Evolutionary conservation across 2,329 filamentous ascomycete species (phyloP), one percentile per base, ranked within the genome.

Genomic region (Pseudocercospora cruenta): DNA sequence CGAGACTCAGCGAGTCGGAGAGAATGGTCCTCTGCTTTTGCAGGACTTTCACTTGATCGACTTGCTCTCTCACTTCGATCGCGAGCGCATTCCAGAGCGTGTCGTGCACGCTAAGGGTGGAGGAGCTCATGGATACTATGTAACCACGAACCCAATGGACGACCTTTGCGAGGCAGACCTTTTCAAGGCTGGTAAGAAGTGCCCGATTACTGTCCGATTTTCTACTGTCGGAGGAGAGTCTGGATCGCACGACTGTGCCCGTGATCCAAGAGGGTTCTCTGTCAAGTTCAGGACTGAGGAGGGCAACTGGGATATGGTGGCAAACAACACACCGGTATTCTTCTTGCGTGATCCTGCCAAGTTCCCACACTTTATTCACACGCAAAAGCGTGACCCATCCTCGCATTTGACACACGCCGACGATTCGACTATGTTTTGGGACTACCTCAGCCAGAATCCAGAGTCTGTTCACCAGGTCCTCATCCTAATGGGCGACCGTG

Each of bases 191-290:
- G 91, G 90, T 71, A 92, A 92, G 81, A 87, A 87, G 77, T 91
- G 89, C 57, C 87, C 89, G 16, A 78, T 89, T 68, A 84, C 89
- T 1, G 84, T 86, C 51, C 87, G 91, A 3, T 92, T 93, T 79
- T 92, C 90, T 0, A 93, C 91, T 1, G 90, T 93, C 4, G 90
- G 90, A 75, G 90, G 90, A 66, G 90, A 92, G 78, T 87, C 87
- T 65, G 90, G 90, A 6, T 91, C 88, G 3, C 84, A 90, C 64
- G 90, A 93, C 73, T 88, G 86, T 69, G 90, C 89, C 33, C 87
- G 91, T 66, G 90, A 93, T 70, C 90, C 90, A 9, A 83, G 90
- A 73, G 91, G 91, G 0, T 92, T 93, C 73, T 85, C 89, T 1
- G 82, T 91, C 69, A 93, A 92, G 79, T 90, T 93, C 79, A 84